A percentile compares a stretch with the other conserved stretches of the same genome.
These are phyloP conservation scores for Kingdonia uniflora DNA, from an alignment of 164 flowering plant species.

Conservation along the genomic window DNA sequence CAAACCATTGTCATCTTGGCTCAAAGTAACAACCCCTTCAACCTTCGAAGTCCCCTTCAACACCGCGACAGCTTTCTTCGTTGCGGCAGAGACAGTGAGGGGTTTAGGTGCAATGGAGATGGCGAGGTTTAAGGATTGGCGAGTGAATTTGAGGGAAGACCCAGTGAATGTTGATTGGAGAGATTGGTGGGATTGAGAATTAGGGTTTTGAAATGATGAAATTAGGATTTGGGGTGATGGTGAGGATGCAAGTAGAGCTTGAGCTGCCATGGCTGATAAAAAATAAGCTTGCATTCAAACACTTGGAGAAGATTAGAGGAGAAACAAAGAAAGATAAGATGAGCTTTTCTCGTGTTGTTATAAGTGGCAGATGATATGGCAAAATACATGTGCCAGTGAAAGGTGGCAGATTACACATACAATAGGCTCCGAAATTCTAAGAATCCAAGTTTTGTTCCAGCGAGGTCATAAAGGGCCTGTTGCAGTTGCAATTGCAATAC, in stretches of 20 bases:
- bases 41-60: slow-evolving; percentile 65
- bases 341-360: too few relatives aligned
- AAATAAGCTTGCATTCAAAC: slow-evolving; percentile 15
- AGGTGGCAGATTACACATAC: too few relatives aligned
- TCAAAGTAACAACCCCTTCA: slow-evolving; percentile 76
- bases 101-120: slow-evolving; percentile 16
- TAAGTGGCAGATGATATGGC: too few relatives aligned
- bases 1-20: slow-evolving; percentile 65
- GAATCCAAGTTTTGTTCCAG: too few relatives aligned
- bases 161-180: slow-evolving; percentile 42
- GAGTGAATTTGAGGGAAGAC: slow-evolving; percentile 20
- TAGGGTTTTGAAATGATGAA: slow-evolving; percentile 16
- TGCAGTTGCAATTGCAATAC: too few relatives aligned
- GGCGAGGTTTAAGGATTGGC: slow-evolving; percentile 15
- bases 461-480: too few relatives aligned
- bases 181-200: slow-evolving; percentile 14
- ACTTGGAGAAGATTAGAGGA: neutral
- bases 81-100: slow-evolving; percentile 43
- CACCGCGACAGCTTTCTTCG: slow-evolving; percentile 84
- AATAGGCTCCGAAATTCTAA: too few relatives aligned
- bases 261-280: slow-evolving; percentile 34
- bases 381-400: too few relatives aligned
- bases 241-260: slow-evolving; percentile 25
- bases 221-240: slow-evolving; percentile 14
- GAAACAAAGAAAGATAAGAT: neutral